Percentiles rank a stretch among this genome's conserved stretches.
These are phyloP conservation scores for Hylodesmum podocarpum DNA, from an alignment of 306 rosid species.

Conservation along the genomic window DNA sequence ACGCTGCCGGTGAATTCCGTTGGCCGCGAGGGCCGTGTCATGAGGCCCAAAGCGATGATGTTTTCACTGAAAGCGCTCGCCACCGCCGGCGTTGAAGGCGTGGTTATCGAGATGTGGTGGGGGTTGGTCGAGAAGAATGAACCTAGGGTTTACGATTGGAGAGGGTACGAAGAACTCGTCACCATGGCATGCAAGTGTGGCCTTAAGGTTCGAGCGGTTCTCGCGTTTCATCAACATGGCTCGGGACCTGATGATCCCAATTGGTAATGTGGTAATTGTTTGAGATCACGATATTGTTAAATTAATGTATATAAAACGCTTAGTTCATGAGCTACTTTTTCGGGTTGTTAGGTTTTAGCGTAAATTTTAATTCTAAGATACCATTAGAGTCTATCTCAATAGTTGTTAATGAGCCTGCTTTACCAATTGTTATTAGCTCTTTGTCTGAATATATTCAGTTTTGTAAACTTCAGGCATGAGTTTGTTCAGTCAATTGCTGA, in stretches of 20 bases:
- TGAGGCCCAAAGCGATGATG: slow-evolving; percentile 48
- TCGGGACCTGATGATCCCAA: slow-evolving; percentile 53
- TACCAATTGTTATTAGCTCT: too few relatives aligned
- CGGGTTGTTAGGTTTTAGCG: not conserved
- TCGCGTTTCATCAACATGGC: slow-evolving; percentile 76
- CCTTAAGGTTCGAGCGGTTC: slow-evolving; percentile 73
- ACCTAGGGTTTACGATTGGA: slow-evolving; percentile 75
- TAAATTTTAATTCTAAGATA: not conserved
- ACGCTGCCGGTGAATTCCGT: slow-evolving; percentile 63
- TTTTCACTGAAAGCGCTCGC: slow-evolving; percentile 65
- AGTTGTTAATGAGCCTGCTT: not conserved
- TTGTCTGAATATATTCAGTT: too few relatives aligned
- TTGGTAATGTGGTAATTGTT: slow-evolving; percentile 42
- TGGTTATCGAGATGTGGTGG: slow-evolving; percentile 93
- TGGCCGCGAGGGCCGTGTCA: slow-evolving; percentile 31
- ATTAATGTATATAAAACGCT: not conserved
- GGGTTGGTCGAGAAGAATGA: slow-evolving; percentile 76
- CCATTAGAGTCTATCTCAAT: not conserved
- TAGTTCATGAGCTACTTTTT: not conserved
- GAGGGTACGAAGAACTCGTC: slow-evolving; percentile 67
- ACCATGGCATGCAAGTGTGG: slow-evolving; percentile 59
- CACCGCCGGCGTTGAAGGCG: slow-evolving; percentile 80
- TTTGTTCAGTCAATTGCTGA: too few relatives aligned
- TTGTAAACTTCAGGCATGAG: not conserved
- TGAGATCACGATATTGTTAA: not conserved